These are phyloP conservation scores for Raddia distichophylla DNA, from an alignment of 176 grass and related monocot genomes.

Conservation along the genomic window DNA sequence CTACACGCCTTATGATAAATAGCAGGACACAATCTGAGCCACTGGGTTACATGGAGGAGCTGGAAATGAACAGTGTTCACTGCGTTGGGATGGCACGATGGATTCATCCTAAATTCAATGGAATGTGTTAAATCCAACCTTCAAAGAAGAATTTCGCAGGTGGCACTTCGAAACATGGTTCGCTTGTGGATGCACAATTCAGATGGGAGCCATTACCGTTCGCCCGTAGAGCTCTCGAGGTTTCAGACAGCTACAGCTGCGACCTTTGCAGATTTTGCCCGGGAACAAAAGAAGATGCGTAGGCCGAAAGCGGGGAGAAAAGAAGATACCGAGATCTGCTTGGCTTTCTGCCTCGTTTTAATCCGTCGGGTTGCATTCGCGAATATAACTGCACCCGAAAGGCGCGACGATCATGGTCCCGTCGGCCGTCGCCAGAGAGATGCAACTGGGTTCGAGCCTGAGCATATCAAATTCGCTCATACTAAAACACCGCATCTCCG, in stretches of 20 bases:
- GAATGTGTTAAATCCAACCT: too few species aligned
- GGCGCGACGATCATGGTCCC: neutral
- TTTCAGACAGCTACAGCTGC: neutral
- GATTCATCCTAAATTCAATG: too few species aligned
- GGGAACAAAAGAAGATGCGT: neutral
- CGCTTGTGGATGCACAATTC: neutral
- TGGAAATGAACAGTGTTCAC: too few species aligned
- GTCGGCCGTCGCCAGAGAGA: too few species aligned
- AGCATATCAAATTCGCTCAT: too few species aligned
- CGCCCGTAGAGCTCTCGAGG: neutral
- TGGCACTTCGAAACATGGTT: too few species aligned
- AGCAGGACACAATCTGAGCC: too few species aligned
- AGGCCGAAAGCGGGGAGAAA: slow-evolving; percentile 9
- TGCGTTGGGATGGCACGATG: too few species aligned
- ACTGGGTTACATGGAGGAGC: too few species aligned
- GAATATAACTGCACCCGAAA: neutral
- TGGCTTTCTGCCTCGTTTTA: neutral
- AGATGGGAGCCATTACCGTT: neutral
- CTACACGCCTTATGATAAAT: too few species aligned
- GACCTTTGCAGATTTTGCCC: neutral
- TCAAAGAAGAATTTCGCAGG: neutral
- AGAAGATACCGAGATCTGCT: neutral
- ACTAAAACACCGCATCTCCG: too few species aligned
- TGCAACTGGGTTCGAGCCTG: too few species aligned
- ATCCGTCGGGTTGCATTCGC: neutral